Percentiles rank a stretch among this genome's conserved stretches.
phyloP scores from a whole-genome alignment of 2,329 filamentous ascomycete genomes.

The Penicillium sp. region DNA sequence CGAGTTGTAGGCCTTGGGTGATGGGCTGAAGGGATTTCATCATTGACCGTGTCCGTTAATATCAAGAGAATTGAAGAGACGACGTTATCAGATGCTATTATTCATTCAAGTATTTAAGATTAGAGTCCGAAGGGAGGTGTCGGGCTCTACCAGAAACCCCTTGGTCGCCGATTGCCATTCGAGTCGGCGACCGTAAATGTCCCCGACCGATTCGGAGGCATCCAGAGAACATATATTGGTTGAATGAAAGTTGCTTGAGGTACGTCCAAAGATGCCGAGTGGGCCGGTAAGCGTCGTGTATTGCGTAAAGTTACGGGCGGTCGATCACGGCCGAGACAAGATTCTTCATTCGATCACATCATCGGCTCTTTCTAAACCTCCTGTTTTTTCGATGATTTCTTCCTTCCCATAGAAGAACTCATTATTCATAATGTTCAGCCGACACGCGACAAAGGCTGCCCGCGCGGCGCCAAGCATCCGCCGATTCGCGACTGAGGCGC shows the following conservation, averaged over 20 bases:
- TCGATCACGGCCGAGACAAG: conserved; percentile 14
- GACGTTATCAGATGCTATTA: not conserved
- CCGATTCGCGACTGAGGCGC: conserved; percentile 32
- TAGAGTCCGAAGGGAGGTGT: not conserved
- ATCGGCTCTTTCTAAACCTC: not conserved
- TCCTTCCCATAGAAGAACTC: not conserved
- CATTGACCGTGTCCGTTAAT: not conserved
- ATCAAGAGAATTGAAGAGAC: not conserved
- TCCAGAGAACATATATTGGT: not conserved
- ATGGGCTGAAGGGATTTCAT: not conserved
- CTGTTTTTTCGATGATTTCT: not conserved
- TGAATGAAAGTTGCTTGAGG: not conserved
- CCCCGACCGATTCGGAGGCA: conserved; percentile 1
- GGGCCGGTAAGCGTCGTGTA: conserved; percentile 9
- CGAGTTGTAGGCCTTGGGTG: not conserved
- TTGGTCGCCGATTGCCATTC: conserved; percentile 9
- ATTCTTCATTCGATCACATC: conserved; percentile 2
- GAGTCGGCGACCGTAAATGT: conserved; percentile 7
- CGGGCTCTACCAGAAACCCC: not conserved
- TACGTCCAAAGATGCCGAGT: not conserved
- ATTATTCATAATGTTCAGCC: conserved; percentile 26
- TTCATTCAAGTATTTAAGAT: not conserved
- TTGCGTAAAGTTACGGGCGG: conserved; percentile 13
- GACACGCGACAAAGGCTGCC: conserved; percentile 24
- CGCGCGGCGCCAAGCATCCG: conserved; percentile 20